phyloP scores from a whole-genome alignment of 306 rosid species.

The Aeschynomene evenia region DNA sequence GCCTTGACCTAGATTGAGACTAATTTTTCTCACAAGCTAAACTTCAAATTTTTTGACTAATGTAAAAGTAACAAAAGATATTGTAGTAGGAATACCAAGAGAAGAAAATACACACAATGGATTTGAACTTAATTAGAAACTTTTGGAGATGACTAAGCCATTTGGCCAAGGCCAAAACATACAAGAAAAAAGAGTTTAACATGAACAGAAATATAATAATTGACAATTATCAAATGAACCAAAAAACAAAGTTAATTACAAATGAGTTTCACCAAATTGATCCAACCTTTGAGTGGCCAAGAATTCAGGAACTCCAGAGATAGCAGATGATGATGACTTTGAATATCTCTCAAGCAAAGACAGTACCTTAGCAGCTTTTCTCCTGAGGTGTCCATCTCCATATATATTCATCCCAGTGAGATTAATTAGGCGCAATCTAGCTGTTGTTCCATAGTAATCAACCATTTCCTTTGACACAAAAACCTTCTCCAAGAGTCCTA shows the following conservation, averaged over 20 bases:
- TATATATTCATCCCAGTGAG: conserved; percentile 49
- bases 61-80: no score
- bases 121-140: not conserved
- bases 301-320: conserved; percentile 46
- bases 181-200: not conserved
- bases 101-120: not conserved
- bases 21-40: no score
- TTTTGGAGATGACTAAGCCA: not conserved
- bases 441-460: conserved; percentile 53
- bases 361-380: conserved; percentile 67
- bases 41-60: no score
- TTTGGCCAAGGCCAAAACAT: not conserved
- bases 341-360: conserved; percentile 70
- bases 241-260: not conserved
- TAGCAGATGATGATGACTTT: conserved; percentile 54
- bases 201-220: not conserved
- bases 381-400: conserved; percentile 47
- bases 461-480: conserved; percentile 72
- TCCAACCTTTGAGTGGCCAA: not conserved
- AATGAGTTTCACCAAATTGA: not conserved
- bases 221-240: conserved; percentile 3
- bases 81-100: not conserved
- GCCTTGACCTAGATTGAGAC: no score
- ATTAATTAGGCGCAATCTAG: conserved; percentile 49
- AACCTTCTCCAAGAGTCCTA: conserved; percentile 68